phyloP scores from a whole-genome alignment of 1,284 basidiomycete genomes.

The Boletus smithii region DNA sequence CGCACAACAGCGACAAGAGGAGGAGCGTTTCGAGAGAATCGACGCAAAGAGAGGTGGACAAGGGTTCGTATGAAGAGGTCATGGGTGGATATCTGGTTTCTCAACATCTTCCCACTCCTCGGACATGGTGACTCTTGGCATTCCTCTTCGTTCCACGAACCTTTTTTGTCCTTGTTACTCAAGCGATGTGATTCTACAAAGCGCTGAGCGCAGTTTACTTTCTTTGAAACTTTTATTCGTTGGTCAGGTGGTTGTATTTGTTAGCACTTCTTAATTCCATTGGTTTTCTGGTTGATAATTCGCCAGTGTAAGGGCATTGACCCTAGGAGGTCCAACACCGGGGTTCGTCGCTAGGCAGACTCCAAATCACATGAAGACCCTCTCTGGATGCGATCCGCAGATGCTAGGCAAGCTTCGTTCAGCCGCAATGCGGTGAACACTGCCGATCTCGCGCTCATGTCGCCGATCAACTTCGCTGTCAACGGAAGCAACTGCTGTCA shows the following conservation, averaged over 20 bases:
- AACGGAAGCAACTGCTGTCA: neutral
- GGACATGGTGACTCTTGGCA: neutral
- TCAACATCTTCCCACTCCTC: neutral
- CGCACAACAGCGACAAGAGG: conserved; percentile 60
- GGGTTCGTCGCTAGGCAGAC: too few relatives aligned
- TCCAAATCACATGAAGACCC: too few relatives aligned
- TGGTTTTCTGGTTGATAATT: neutral
- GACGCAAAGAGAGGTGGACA: conserved; percentile 80
- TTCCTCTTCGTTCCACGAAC: neutral
- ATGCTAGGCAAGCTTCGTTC: neutral
- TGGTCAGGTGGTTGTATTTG: conserved; percentile 7
- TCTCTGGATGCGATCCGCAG: too few relatives aligned
- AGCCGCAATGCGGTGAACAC: too few relatives aligned
- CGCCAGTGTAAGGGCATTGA: neutral
- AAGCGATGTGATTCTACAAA: neutral
- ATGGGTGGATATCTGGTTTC: neutral
- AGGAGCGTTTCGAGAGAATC: conserved; percentile 80
- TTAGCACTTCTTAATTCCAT: neutral
- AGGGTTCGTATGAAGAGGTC: conserved; percentile 69
- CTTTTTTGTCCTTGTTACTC: neutral
- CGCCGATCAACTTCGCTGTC: neutral
- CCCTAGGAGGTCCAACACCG: too few relatives aligned
- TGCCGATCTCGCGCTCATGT: too few relatives aligned
- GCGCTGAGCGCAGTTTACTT: conserved; percentile 10
- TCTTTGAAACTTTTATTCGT: conserved; percentile 1